phyloP scores from a whole-genome alignment of 2,329 filamentous ascomycete species.

The Cladosporium sp. region DNA sequence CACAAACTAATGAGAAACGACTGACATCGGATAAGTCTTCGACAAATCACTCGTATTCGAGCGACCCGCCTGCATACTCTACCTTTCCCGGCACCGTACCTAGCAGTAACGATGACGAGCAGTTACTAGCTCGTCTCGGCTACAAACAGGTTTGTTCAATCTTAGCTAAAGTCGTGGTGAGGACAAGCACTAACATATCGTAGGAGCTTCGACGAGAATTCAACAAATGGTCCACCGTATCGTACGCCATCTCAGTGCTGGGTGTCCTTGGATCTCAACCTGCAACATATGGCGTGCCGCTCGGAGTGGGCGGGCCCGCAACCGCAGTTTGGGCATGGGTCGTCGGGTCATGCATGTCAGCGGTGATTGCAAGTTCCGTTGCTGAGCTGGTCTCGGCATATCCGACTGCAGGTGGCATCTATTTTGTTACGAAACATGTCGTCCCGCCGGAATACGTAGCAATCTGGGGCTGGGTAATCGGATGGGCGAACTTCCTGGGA shows the following conservation, averaged over 20 bases:
- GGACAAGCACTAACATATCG: conserved; percentile 18
- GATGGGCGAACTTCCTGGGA: conserved; percentile 41
- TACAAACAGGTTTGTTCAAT: conserved; percentile 53
- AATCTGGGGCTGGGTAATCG: conserved; percentile 54
- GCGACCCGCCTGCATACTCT: conserved; percentile 1
- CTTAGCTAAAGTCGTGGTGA: background rate
- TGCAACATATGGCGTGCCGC: conserved; percentile 57
- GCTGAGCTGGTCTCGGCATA: conserved; percentile 63
- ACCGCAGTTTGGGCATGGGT: conserved; percentile 65
- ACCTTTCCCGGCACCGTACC: background rate
- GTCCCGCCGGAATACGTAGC: conserved; percentile 52
- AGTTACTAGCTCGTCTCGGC: conserved; percentile 57
- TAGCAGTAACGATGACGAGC: conserved; percentile 52
- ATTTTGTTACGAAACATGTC: conserved; percentile 64
- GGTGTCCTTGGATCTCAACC: conserved; percentile 63
- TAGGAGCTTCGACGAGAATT: conserved; percentile 61
- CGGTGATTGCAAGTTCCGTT: conserved; percentile 62
- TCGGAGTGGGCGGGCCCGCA: conserved; percentile 57
- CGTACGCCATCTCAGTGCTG: conserved; percentile 62
- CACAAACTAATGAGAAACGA: background rate
- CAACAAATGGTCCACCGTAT: conserved; percentile 63
- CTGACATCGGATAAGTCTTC: conserved; percentile 2
- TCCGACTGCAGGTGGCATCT: conserved; percentile 65
- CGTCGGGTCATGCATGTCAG: conserved; percentile 60
- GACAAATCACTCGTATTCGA: background rate